Conservation (phyloP, 2,329 filamentous ascomycete species). For the Talaromyces sp. region DNA sequence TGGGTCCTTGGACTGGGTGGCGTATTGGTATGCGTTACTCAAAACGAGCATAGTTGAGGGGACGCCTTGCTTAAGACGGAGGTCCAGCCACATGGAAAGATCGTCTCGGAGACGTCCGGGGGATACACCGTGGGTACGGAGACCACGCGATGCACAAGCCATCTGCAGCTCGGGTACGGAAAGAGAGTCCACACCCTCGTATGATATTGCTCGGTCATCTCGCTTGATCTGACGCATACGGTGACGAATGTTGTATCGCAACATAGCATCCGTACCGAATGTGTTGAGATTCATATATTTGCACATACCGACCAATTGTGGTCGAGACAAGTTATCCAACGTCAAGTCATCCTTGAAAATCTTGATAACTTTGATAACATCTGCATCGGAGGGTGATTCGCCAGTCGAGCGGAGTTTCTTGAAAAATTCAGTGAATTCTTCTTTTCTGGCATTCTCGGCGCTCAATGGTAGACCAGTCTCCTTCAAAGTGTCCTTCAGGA, state of each 20-base stretch:
- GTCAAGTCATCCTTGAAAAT: conserved; percentile 98
- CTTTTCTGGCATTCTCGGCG: conserved; percentile 76
- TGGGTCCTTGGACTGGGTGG: conserved; percentile 66
- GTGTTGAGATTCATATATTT: conserved; percentile 97
- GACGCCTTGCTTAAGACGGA: conserved; percentile 90
- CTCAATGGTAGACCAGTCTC: conserved; percentile 93
- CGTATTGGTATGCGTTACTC: conserved; percentile 97
- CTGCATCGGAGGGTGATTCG: conserved; percentile 79
- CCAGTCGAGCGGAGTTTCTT: conserved; percentile 90
- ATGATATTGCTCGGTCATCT: conserved; percentile 90
- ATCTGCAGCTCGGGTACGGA: conserved; percentile 92
- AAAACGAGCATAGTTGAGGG: conserved; percentile 92
- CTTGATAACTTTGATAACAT: conserved; percentile 98
- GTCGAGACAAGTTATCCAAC: conserved; percentile 91
- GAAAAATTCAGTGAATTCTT: conserved; percentile 97
- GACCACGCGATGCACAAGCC: conserved; percentile 85
- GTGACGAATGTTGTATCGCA: conserved; percentile 93
- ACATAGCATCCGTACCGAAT: conserved; percentile 95
- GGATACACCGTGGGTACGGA: conserved; percentile 87
- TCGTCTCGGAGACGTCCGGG: conserved; percentile 85
- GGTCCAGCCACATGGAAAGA: conserved; percentile 87
- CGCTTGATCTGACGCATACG: conserved; percentile 99
- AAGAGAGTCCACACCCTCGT: conserved; percentile 86
- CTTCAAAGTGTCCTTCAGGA: conserved; percentile 80
- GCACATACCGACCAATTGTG: conserved; percentile 95